Percentiles rank a stretch among this genome's conserved stretches.
phyloP scores from a whole-genome alignment of 2,329 filamentous ascomycete species.

The Chaetomiaceae sp. region DNA sequence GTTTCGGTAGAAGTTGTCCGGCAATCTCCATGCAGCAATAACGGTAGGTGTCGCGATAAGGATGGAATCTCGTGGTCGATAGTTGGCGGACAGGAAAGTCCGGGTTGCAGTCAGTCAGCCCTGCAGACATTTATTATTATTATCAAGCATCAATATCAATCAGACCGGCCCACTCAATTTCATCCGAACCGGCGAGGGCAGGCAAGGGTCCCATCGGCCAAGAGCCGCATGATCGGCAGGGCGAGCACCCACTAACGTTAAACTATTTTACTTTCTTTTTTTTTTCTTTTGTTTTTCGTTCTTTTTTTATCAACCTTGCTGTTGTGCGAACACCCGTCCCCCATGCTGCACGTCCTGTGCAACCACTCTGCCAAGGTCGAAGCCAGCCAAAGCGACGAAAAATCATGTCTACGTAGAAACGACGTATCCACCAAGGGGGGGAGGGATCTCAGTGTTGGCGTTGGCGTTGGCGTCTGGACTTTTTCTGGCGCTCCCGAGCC shows the following conservation, averaged over 20 bases:
- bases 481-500: not conserved
- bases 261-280: not conserved
- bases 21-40: no score
- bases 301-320: slow-evolving; percentile 9
- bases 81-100: no score
- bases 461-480: slow-evolving; percentile 2
- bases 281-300: not conserved
- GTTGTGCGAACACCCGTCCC: not conserved
- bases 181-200: not conserved
- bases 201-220: slow-evolving; percentile 9
- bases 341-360: not conserved
- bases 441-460: not conserved
- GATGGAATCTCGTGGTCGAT: no score
- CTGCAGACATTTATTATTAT: not conserved
- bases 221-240: slow-evolving; percentile 18
- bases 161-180: slow-evolving; percentile 4
- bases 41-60: not conserved
- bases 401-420: no score
- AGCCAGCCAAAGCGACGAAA: not conserved
- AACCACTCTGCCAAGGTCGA: no score
- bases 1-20: no score
- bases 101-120: no score
- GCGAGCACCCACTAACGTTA: not conserved
- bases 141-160: not conserved
- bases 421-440: no score